phyloP scores from a whole-genome alignment of 768 basidiomycete genomes.

The Mycena venus region DNA sequence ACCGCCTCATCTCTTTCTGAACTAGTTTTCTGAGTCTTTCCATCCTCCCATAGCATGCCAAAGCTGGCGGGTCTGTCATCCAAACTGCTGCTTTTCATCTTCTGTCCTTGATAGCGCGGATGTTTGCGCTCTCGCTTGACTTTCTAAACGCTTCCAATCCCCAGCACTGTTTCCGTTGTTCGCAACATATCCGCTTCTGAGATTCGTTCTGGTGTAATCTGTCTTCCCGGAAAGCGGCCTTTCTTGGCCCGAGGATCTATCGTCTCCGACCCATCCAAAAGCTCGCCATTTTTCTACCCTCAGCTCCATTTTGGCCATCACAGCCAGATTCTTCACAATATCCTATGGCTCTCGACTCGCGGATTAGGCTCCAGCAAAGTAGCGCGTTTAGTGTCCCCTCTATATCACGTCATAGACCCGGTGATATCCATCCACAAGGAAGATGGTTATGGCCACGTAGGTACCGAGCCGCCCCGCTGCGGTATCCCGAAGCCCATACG shows the following conservation, averaged over 20 bases:
- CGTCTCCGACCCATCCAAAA: not conserved
- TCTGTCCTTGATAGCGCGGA: no score
- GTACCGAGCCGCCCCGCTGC: not conserved
- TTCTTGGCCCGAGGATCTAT: no score
- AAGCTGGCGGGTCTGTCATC: not conserved
- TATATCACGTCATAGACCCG: not conserved
- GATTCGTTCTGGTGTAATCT: not conserved
- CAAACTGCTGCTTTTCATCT: not conserved
- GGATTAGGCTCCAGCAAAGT: not conserved
- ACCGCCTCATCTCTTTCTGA: not conserved
- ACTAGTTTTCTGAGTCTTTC: not conserved
- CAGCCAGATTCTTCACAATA: not conserved
- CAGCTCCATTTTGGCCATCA: not conserved
- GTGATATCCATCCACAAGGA: not conserved
- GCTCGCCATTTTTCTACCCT: not conserved
- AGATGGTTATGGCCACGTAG: not conserved
- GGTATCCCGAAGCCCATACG: not conserved
- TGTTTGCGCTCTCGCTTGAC: not conserved
- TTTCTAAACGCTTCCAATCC: not conserved
- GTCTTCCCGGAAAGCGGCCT: not conserved
- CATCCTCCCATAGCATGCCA: not conserved
- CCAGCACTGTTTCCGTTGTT: not conserved
- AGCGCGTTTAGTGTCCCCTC: not conserved
- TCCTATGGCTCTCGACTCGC: not conserved
- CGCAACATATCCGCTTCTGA: not conserved